Percentiles rank a stretch among this genome's conserved stretches.
Evolutionary conservation across 148 eudicot species (phyloP).

Genomic region (Vaccinium darrowii): DNA sequence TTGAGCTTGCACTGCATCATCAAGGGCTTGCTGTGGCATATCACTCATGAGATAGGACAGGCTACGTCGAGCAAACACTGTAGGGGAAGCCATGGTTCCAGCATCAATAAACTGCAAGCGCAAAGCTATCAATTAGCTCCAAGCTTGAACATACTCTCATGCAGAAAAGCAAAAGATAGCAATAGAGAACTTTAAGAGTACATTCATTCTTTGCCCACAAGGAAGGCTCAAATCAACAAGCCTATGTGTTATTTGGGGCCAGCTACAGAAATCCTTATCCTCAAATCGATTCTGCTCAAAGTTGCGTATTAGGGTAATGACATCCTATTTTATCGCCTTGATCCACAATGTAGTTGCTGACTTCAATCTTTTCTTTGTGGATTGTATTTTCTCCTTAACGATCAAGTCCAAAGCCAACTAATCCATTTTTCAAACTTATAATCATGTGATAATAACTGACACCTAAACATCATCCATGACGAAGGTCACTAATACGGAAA

Average conservation of each 20-base stretch:
- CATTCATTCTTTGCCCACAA: background rate
- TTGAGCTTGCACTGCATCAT: conserved; percentile 81
- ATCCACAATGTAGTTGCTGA: background rate
- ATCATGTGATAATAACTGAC: background rate
- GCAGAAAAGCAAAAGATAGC: background rate
- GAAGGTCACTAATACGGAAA: background rate
- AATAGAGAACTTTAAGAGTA: background rate
- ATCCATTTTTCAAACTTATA: background rate
- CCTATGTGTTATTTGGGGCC: background rate
- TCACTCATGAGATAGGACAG: conserved; percentile 76
- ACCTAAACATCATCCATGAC: background rate
- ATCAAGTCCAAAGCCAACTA: background rate
- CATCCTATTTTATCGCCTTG: background rate
- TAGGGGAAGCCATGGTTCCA: conserved; percentile 89
- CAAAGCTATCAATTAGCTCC: conserved; percentile 16
- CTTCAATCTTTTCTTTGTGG: background rate
- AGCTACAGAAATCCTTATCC: background rate
- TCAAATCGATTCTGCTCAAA: background rate
- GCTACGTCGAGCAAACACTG: conserved; percentile 91
- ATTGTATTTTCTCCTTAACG: background rate
- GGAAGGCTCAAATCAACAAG: background rate
- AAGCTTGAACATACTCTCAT: background rate
- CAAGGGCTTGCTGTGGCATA: conserved; percentile 78
- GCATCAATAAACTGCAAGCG: conserved; percentile 76
- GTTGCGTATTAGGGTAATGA: background rate